Base-by-base conservation (phyloP, 306 rosid species). In the Neltuma alba region DNA sequence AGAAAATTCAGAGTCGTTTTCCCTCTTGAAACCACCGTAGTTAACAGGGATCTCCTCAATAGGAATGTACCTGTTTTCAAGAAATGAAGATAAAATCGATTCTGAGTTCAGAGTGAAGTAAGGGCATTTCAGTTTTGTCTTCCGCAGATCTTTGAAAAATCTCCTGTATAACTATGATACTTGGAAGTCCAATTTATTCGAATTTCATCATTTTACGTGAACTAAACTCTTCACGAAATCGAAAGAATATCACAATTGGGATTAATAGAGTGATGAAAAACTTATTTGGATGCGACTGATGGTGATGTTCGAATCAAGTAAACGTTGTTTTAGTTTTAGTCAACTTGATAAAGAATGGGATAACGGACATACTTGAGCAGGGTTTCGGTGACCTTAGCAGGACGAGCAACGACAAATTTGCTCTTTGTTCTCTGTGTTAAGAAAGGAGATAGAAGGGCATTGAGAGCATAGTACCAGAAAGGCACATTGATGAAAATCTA, bases 401-500 rank as follows among this genome's bases (percentile, higher is more conserved):
- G 89, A 74, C 87, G 91, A 41, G 86, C 89, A 33, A 85, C 55
- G 76, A 88, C 89, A 76, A 88, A 50, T 68, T 88, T 88, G 84
- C 84, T 88, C 87, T 81, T 88, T 48, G 91, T 80, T 76, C 89
- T 85, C 83, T 85, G 91, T 47, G 89, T 83, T 45, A 88, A 72
- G 86, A 88, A 88, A 9, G 91, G 91, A 21, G 84, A 85, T 23
- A 85, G 45, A 20, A 88, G 84, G 3, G 89, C 87, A 76, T 69
- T 85, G 16, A 88, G 71, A 63, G 91, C 91, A 77, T 88, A 88
- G 55, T 77, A 85, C 91, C 91, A 88, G 74, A 85, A 88, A 41
- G 91, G 91, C 62, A 81, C 91, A 81, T 88, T 88, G 83, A 88
- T 88, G 83, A 88, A 85, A 61, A 88, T 80, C 91, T 88, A 36